These are phyloP conservation scores for Hypsizygus marmoreus DNA, from an alignment of 768 basidiomycete species.

Conservation along the genomic window DNA sequence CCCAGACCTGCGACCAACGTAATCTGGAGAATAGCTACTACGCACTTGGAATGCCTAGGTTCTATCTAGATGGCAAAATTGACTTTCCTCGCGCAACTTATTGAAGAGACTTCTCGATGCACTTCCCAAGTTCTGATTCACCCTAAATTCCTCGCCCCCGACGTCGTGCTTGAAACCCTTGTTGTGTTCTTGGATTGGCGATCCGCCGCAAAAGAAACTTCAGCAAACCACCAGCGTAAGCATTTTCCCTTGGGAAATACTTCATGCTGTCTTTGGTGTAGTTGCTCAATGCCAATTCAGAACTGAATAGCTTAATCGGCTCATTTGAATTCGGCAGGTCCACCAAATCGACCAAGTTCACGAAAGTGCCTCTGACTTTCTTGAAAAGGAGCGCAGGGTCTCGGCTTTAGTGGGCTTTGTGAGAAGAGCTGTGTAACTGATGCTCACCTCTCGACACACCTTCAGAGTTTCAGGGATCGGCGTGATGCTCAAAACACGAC, in stretches of 20 bases:
- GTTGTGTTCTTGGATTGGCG: too few species aligned
- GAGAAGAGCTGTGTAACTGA: too few species aligned
- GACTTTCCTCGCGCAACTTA: too few species aligned
- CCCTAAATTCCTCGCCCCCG: too few species aligned
- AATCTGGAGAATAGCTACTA: too few species aligned
- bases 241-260: slow-evolving; percentile 9
- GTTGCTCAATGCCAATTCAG: slow-evolving; percentile 9
- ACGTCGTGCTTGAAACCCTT: too few species aligned
- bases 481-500: background rate
- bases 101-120: too few species aligned
- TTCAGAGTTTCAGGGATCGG: slow-evolving; percentile 6
- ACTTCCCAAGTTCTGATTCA: too few species aligned
- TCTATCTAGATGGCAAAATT: too few species aligned
- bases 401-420: background rate
- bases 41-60: too few species aligned
- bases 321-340: slow-evolving; percentile 1
- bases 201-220: slow-evolving; percentile 16
- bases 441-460: slow-evolving; percentile 10
- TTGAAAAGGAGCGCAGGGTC: background rate
- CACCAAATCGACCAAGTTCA: slow-evolving; percentile 19
- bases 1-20: too few species aligned
- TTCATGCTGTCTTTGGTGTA: slow-evolving; percentile 11
- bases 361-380: slow-evolving; percentile 1
- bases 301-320: slow-evolving; percentile 6
- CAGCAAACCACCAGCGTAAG: slow-evolving; percentile 15